Conservation (phyloP, 208 protist species). For the Leptomonas pyrrhocoris region DNA sequence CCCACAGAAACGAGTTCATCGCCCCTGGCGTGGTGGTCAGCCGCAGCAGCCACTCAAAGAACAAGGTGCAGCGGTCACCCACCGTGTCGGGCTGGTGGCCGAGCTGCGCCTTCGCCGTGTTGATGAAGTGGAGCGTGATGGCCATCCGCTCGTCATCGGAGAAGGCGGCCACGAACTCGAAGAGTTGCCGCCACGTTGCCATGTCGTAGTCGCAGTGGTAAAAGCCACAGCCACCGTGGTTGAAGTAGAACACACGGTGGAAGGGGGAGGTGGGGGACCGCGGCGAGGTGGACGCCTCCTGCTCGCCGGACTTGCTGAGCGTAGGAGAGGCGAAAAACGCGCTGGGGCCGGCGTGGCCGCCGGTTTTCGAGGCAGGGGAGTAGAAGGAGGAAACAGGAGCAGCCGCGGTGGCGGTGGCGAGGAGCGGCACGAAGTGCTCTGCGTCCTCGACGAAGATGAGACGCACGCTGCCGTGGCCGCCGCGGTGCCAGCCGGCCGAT, state of each 20-base stretch:
- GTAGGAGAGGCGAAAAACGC: not conserved
- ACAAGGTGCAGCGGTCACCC: conserved; percentile 61
- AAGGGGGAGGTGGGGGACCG: not conserved
- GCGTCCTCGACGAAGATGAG: conserved; percentile 24
- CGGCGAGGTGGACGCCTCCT: not conserved
- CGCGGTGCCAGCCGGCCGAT: conserved; percentile 17
- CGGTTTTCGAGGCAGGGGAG: not conserved
- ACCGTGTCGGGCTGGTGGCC: conserved; percentile 46
- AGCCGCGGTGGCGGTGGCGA: not conserved
- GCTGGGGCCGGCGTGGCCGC: not conserved
- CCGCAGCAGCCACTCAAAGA: conserved; percentile 64
- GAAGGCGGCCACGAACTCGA: conserved; percentile 48
- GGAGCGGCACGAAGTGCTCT: conserved; percentile 16
- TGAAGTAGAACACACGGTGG: conserved; percentile 50
- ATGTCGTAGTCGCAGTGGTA: conserved; percentile 74
- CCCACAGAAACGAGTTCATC: conserved; percentile 71
- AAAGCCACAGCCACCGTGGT: conserved; percentile 50
- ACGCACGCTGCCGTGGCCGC: conserved; percentile 8
- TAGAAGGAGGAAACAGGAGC: not conserved
- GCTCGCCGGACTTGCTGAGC: not conserved
- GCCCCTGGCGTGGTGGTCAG: conserved; percentile 36
- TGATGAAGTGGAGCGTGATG: conserved; percentile 62
- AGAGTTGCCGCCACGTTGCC: conserved; percentile 61
- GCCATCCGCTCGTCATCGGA: conserved; percentile 60
- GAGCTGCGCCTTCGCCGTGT: conserved; percentile 49